Base-by-base conservation (phyloP, 345 rosid species). In the Camelina hispida region DNA sequence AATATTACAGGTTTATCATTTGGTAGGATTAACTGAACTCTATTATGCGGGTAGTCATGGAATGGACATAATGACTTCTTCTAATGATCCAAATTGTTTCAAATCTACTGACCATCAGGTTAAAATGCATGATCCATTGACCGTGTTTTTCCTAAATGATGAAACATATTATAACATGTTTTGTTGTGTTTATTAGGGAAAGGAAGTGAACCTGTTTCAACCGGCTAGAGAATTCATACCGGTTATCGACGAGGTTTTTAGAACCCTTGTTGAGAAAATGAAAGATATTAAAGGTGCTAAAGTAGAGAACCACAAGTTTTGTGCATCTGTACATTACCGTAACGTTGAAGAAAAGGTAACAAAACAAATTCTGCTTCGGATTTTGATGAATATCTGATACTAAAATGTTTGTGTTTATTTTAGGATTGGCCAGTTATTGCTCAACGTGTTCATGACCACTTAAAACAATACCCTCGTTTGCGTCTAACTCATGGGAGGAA, bases 41-140 rank as follows among this genome's bases (percentile, higher is more conserved):
- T 85, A 84, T 68, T 95, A 95, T 69, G 99, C 98, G 40, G 99
- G 99, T 82, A 90, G 99, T 78, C 99, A 95, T 80, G 99, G 98
- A 74, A 95, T 95, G 99, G 99, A 95, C 87, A 92, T 95, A 28
- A 84, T 86, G 87, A 88, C 91, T 46, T 81, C 93, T 66, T 63
- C 60, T 74, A 73, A 71, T 73, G 86, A 73, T 62, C 84, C 80
- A 0, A 73, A 78, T 38, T 66, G 77, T 81, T 82, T 76, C 72
- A 75, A 83, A 84, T 87, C 91, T 4, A 83, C 91, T 79, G 84
- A 87, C 87, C 83, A 83, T 57, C 81, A 82, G 86, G 99, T 95
- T 48, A 59, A 28, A 35, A 35, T 2, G 14, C 15, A 32, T 14
- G 1, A 73, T 7, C 1, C 8, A 40, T 5, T 8, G 66, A 13